These are phyloP conservation scores for Erodium moschatum DNA, from an alignment of 441 rosid species.

Conservation along the genomic window DNA sequence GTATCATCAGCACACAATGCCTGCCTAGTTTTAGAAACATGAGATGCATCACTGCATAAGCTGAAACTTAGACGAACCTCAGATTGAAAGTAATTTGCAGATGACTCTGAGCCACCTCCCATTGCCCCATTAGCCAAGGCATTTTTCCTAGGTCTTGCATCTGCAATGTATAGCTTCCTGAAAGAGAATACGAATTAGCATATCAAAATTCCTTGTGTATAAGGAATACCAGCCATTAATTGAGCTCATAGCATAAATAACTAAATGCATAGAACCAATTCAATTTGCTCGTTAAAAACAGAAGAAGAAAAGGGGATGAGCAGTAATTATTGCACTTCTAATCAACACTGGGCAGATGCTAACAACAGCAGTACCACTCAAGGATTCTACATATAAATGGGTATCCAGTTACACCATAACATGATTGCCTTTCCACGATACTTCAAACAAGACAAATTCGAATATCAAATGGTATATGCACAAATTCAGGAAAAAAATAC, in stretches of 20 bases:
- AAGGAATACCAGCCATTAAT: constrained; percentile 1
- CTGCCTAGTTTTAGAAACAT: constrained; percentile 16
- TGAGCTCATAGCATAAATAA: constrained; percentile 8
- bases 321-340: constrained; percentile 1
- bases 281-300: background rate
- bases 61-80: constrained; percentile 53
- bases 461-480: background rate
- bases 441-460: background rate
- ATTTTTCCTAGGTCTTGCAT: constrained; percentile 97
- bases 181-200: constrained; percentile 15
- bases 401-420: constrained; percentile 6
- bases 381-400: background rate
- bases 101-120: constrained; percentile 99
- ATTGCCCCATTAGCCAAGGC: constrained; percentile 98
- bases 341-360: background rate
- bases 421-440: background rate
- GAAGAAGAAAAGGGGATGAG: background rate
- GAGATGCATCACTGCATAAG: constrained; percentile 22
- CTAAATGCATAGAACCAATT: background rate
- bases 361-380: background rate
- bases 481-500: background rate
- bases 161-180: constrained; percentile 94
- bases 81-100: constrained; percentile 85
- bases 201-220: background rate
- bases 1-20: constrained; percentile 13